Percentiles rank a stretch among this genome's conserved stretches.
phyloP scores from a whole-genome alignment of 2,329 filamentous ascomycete genomes.

The Fusarium sp. region DNA sequence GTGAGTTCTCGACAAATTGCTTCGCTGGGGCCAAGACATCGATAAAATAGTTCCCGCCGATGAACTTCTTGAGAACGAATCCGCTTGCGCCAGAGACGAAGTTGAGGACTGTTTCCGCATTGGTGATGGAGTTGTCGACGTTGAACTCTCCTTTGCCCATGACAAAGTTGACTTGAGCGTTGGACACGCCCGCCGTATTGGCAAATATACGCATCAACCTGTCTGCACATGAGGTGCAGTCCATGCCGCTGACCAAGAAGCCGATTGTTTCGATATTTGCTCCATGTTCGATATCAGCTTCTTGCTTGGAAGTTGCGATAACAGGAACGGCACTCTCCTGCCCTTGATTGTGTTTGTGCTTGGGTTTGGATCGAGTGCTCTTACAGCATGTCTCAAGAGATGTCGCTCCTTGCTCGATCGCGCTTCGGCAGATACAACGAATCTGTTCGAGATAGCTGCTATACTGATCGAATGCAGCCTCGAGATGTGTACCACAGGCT shows the following conservation, averaged over 20 bases:
- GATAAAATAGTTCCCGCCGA: background rate
- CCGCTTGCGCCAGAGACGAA: conserved; percentile 41
- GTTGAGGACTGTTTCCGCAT: conserved; percentile 34
- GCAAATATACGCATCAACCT: conserved; percentile 49
- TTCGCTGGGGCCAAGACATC: background rate
- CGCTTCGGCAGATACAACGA: conserved; percentile 53
- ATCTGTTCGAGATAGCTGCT: conserved; percentile 51
- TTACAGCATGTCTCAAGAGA: conserved; percentile 46
- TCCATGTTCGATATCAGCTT: background rate
- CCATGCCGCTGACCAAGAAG: conserved; percentile 51
- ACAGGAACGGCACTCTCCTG: background rate
- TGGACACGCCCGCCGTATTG: conserved; percentile 45
- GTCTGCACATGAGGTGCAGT: conserved; percentile 52
- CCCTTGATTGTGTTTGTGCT: background rate
- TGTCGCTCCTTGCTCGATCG: conserved; percentile 45
- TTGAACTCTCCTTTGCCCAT: conserved; percentile 52
- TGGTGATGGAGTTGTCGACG: conserved; percentile 42
- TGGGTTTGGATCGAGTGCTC: background rate
- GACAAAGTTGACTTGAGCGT: conserved; percentile 53
- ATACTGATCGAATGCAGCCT: conserved; percentile 50
- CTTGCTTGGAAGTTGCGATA: background rate
- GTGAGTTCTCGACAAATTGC: background rate
- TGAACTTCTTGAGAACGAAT: conserved; percentile 43
- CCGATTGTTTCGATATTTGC: background rate
- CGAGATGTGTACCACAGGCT: conserved; percentile 50